These are phyloP conservation scores for Phaeosphaeria sp. DNA, from an alignment of 2,329 filamentous ascomycete species.

Conservation along the genomic window DNA sequence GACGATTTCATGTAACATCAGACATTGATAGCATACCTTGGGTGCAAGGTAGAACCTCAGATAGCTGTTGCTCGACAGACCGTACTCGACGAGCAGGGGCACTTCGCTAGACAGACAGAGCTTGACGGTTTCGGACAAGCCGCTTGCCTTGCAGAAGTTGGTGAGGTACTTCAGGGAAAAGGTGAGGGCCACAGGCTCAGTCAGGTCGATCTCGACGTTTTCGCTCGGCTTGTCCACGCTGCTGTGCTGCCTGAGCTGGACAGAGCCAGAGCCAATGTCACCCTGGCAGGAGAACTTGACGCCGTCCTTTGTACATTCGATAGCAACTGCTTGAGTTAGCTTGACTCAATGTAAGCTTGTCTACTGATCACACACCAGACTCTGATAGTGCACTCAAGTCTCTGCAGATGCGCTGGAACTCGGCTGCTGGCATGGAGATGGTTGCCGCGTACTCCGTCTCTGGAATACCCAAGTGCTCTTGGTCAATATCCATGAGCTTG, in stretches of 20 bases:
- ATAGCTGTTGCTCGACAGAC: constrained; percentile 82
- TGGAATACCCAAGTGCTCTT: constrained; percentile 97
- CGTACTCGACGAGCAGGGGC: constrained; percentile 93
- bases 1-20: neutral
- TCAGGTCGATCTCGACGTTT: constrained; percentile 87
- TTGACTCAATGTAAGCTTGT: constrained; percentile 6
- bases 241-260: constrained; percentile 87
- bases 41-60: constrained; percentile 97
- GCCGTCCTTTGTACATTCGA: constrained; percentile 96
- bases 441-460: constrained; percentile 98
- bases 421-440: constrained; percentile 83
- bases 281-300: constrained; percentile 93
- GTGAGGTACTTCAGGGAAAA: constrained; percentile 99
- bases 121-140: constrained; percentile 81
- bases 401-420: constrained; percentile 94
- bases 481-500: constrained; percentile 99
- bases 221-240: constrained; percentile 87
- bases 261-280: constrained; percentile 94
- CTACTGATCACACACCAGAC: constrained; percentile 72
- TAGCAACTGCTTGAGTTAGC: constrained; percentile 70
- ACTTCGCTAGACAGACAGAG: constrained; percentile 96
- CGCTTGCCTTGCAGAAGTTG: constrained; percentile 99
- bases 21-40: constrained; percentile 70
- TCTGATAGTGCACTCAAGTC: constrained; percentile 93
- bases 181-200: constrained; percentile 90